A percentile compares a stretch with the other conserved stretches of the same genome.
phyloP scores from a whole-genome alignment of 805 yeast genomes.

The Candida krabiensis region DNA sequence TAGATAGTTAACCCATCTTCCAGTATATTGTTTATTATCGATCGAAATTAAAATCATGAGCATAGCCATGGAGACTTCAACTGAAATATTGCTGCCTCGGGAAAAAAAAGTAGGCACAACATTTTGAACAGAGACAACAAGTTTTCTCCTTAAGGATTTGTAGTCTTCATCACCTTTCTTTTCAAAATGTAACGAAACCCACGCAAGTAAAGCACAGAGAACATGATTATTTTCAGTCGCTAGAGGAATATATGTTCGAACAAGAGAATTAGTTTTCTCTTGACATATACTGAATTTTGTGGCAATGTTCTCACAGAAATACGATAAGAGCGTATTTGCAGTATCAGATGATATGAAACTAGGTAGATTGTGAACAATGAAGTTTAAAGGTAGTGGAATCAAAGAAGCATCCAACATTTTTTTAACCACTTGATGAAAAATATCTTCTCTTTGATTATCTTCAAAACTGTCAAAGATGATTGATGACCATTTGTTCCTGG shows the following conservation, averaged over 20 bases:
- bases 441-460: not conserved
- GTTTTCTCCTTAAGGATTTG: not conserved
- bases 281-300: conserved; percentile 7
- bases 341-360: conserved; percentile 6
- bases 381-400: not conserved
- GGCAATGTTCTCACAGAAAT: conserved; percentile 9
- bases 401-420: not conserved
- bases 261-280: conserved; percentile 8
- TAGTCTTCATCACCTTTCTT: conserved; percentile 3
- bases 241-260: conserved; percentile 9
- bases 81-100: not conserved
- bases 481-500: not conserved
- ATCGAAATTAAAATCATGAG: not conserved
- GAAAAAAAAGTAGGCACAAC: not conserved
- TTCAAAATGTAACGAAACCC: conserved; percentile 11
- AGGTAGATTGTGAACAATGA: conserved; percentile 4
- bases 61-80: not conserved
- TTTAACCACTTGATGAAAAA: not conserved
- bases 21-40: conserved; percentile 1
- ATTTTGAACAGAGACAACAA: not conserved
- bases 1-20: conserved; percentile 1
- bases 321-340: conserved; percentile 4
- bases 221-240: conserved; percentile 7
- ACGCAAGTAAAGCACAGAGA: conserved; percentile 6
- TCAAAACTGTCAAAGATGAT: not conserved